Evolutionary conservation across 176 grass and related monocot species (phyloP), one percentile per base, ranked within the genome.

Genomic region (Cenchrus fungigraminus): DNA sequence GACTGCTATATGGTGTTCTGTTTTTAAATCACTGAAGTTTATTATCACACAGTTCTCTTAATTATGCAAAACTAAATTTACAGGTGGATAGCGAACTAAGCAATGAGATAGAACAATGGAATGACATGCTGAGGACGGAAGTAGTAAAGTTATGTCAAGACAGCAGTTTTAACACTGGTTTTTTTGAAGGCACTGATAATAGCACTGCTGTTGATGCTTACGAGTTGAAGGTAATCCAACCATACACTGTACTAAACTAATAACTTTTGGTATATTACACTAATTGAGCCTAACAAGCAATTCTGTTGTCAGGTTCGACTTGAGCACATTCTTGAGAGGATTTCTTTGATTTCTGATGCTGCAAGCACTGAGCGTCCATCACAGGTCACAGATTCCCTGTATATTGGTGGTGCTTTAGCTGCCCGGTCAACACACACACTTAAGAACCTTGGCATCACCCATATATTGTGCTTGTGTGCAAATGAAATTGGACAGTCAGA

Each of bases 81-180:
- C 85, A 95, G 96, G 74, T 95, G 70, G 93, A 98, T 61, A 80
- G 77, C 20, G 96, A 98, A 77, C 76, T 98, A 85, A 92, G 82
- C 80, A 98, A 98, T 89, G 96, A 98, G 76, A 91, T 94, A 85
- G 93, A 98, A 71, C 96, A 94, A 84, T 95, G 96, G 96, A 91
- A 95, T 81, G 96, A 92, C 54, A 90, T 89, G 89, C 83, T 98
- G 20, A 93, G 87, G 87, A 92, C 78, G n/a, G 96, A 98, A 45
- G 85, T 95, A 70, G 79, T 98, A 74, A 95, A 92, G 75, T 67
- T 95, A 68, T 98, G 96, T 82, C 91, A 94, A 68, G 93, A 95
- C 60, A 94, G 92, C 79, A 95, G 85, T 79, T 98, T 95, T 20
- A 89, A 98, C 77, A 94, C 93, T 13, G 96, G 96, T 6, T 98